Conservation (phyloP, 2,329 filamentous ascomycete genomes). For the Mycosphaerella sp. region DNA sequence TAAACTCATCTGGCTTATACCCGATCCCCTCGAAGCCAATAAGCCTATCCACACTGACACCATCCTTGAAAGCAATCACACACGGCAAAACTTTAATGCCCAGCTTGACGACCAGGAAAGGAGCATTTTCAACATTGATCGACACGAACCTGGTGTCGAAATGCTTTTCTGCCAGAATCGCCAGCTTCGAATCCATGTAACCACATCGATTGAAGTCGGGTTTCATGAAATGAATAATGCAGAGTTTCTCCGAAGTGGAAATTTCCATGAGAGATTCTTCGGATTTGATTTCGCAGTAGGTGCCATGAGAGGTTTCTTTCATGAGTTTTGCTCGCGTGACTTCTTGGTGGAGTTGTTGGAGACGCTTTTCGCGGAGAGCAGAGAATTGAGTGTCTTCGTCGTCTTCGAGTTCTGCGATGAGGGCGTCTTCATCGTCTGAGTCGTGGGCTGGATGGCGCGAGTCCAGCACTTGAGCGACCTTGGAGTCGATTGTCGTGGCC, state of each 20-base stretch:
- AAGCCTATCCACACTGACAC: conserved; percentile 50
- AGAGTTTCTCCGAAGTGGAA: conserved; percentile 52
- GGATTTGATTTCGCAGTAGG: conserved; percentile 50
- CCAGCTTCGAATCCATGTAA: conserved; percentile 56
- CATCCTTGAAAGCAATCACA: conserved; percentile 52
- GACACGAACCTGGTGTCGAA: conserved; percentile 53
- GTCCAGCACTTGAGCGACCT: conserved; percentile 48
- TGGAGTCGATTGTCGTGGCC: conserved; percentile 39
- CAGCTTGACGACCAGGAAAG: conserved; percentile 53
- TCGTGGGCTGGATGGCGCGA: conserved; percentile 37
- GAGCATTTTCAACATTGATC: conserved; percentile 55
- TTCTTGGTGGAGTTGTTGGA: conserved; percentile 53
- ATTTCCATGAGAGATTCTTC: conserved; percentile 56
- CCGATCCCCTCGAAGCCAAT: conserved; percentile 55
- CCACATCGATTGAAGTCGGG: conserved; percentile 56
- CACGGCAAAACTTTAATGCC: conserved; percentile 54
- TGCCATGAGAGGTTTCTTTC: conserved; percentile 40
- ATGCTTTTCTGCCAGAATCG: conserved; percentile 50
- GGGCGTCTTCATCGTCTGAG: conserved; percentile 53
- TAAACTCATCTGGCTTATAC: conserved; percentile 48
- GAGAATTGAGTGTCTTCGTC: conserved; percentile 49
- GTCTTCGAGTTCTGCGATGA: conserved; percentile 52
- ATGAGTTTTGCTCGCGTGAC: conserved; percentile 48
- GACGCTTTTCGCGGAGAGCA: conserved; percentile 50
- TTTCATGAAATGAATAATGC: conserved; percentile 59